phyloP scores from a whole-genome alignment of 257 asterid genomes.

The Solanum phureja region DNA sequence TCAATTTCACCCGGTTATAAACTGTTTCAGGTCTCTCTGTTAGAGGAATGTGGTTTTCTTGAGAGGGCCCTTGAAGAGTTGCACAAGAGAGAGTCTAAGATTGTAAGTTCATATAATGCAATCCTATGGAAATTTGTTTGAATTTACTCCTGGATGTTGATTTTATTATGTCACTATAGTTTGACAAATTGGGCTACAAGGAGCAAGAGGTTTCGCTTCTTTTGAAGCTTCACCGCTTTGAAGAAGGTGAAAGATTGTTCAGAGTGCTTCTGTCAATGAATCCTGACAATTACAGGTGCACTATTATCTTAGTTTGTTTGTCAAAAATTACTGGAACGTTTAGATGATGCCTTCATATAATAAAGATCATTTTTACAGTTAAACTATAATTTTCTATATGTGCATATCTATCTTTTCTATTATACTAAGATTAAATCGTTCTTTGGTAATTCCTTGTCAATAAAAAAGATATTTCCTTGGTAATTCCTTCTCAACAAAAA shows the following conservation, averaged over 20 bases:
- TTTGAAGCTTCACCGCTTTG: constrained; percentile 64
- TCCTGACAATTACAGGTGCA: constrained; percentile 90
- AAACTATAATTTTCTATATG: background rate
- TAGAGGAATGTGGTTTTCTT: constrained; percentile 79
- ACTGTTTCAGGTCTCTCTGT: constrained; percentile 55
- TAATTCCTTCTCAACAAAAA: background rate
- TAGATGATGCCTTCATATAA: background rate
- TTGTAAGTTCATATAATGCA: constrained; percentile 44
- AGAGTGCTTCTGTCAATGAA: constrained; percentile 72
- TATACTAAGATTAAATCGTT: background rate
- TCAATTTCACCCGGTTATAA: constrained; percentile 1
- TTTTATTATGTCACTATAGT: constrained; percentile 31
- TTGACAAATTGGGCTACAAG: constrained; percentile 71
- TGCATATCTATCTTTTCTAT: background rate
- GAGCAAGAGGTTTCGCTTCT: constrained; percentile 88
- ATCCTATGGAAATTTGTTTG: background rate
- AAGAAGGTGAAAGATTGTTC: constrained; percentile 75
- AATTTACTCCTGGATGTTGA: background rate
- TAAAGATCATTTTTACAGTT: background rate
- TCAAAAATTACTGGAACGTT: background rate
- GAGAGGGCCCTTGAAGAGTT: constrained; percentile 92
- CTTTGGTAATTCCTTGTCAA: background rate
- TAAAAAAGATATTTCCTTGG: background rate
- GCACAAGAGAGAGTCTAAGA: constrained; percentile 70
- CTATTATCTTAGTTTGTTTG: background rate